A percentile compares a stretch with the other conserved stretches of the same genome.
phyloP scores from a whole-genome alignment of 176 grass and related monocot species.

The Thalia dealbata region DNA sequence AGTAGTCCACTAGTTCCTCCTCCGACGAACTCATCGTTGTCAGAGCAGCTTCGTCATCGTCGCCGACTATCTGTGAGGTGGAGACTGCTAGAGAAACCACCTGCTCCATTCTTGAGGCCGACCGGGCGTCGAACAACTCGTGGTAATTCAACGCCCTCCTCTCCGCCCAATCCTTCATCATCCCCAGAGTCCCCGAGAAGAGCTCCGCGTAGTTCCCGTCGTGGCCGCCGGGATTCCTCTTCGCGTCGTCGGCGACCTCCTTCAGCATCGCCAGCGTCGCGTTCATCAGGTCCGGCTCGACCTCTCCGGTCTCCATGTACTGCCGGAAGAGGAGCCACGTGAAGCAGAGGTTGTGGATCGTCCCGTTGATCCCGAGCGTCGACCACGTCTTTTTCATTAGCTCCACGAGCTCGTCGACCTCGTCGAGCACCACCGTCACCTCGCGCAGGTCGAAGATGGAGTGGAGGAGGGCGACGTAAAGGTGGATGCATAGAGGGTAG shows the following conservation, averaged over 20 bases:
- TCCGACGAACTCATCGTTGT: conserved; percentile 6
- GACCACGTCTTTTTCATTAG: conserved; percentile 89
- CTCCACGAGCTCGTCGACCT: conserved; percentile 89
- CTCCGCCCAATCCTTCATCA: conserved; percentile 81
- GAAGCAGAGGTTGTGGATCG: conserved; percentile 65
- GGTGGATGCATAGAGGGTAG: conserved; percentile 64
- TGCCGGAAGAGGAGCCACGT: conserved; percentile 73
- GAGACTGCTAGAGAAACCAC: conserved; percentile 49
- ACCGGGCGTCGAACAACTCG: conserved; percentile 34
- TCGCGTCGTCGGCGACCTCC: conserved; percentile 50
- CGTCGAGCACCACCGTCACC: conserved; percentile 57
- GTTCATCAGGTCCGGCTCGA: conserved; percentile 49
- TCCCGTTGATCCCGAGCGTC: conserved; percentile 42
- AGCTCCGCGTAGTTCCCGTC: conserved; percentile 47
- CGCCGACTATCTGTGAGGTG: conserved; percentile 41
- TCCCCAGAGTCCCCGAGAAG: conserved; percentile 29
- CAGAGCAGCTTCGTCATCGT: conserved; percentile 21
- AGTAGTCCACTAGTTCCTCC: conserved; percentile 45
- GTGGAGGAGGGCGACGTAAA: conserved; percentile 61
- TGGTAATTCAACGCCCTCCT: conserved; percentile 71
- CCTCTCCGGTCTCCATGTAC: conserved; percentile 59
- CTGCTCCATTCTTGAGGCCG: conserved; percentile 43
- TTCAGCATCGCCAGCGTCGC: conserved; percentile 44
- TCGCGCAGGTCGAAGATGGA: conserved; percentile 57
- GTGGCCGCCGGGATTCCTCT: conserved; percentile 34